Evolutionary conservation across 1,139 yeast genomes (phyloP), one percentile per base, ranked within the genome.

Genomic region (Sugiyamaella neomexicana): DNA sequence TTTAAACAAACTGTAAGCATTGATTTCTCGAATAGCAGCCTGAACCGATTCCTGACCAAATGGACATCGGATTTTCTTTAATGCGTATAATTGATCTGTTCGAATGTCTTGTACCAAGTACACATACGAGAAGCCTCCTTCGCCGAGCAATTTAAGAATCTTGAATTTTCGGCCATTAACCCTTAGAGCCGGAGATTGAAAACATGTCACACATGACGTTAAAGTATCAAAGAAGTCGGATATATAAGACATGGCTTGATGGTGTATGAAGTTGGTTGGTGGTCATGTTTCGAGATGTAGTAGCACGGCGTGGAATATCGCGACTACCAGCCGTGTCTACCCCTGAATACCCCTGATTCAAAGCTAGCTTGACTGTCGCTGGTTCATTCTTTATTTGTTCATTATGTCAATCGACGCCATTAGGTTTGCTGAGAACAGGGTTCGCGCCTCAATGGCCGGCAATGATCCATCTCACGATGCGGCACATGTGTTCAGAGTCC

Each of bases 101-200:
- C 64, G 65, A 55, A 73, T 69, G 34, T 82, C 77, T 61, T 79
- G 77, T 7, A 89, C 96, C 37, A 89, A 74, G 65, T 91, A 91
- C n/a, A 89, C 96, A 64, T 86, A 89, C 1, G 95, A 85, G 66
- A 87, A 87, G 5, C 95, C 96, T 1, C 96, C 96, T 72, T 90
- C 97, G 8, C 96, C 96, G 5, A 91, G 72, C 20, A 91, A 76
- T 58, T 82, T 79, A 50, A 82, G 72, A n/a, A 91, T 85, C 46
- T 64, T 62, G 60, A 72, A 70, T 52, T 65, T 62, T 38, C 70
- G 68, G 36, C 70, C 60, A 59, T 72, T 72, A 43, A 75, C 65
- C 32, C 61, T 58, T 16, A 74, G 63, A 17, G 66, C 60, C 5
- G 77, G 77, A 12, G 68, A 60, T 51, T 69, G 71, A 54, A 72